Conservation (phyloP, 257 asterid genomes). For the Solanum clarkiae region DNA sequence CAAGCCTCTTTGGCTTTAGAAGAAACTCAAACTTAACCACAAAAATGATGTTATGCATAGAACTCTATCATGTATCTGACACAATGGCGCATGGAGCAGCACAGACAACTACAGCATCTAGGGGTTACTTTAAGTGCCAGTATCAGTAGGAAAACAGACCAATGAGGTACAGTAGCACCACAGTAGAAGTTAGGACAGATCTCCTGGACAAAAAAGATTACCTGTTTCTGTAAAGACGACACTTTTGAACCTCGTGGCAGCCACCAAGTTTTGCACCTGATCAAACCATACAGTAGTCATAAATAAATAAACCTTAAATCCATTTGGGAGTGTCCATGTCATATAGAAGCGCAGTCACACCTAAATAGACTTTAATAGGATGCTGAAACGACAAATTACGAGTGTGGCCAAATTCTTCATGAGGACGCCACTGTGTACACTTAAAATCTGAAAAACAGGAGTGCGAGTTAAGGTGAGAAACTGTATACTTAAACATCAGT, state of each 20-base stretch:
- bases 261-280: slow-evolving; percentile 86
- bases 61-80: not conserved
- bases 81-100: not conserved
- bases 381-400: slow-evolving; percentile 85
- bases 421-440: slow-evolving; percentile 63
- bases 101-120: not conserved
- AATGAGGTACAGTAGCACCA: not conserved
- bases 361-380: slow-evolving; percentile 89
- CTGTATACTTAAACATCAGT: not conserved
- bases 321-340: not conserved
- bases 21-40: not conserved
- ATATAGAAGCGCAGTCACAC: slow-evolving; percentile 23
- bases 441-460: slow-evolving; percentile 46
- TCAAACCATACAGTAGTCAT: not conserved
- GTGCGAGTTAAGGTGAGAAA: not conserved
- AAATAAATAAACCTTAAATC: not conserved
- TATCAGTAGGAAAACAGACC: not conserved
- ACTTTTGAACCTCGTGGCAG: slow-evolving; percentile 64
- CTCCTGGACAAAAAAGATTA: not conserved
- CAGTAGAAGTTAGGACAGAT: not conserved
- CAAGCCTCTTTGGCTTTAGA: not conserved
- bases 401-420: slow-evolving; percentile 56
- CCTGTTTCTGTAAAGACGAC: slow-evolving; percentile 22
- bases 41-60: not conserved
- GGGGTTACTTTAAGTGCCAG: not conserved